phyloP scores from a whole-genome alignment of 495 filamentous ascomycete species.

The Aspergillus campestris region DNA sequence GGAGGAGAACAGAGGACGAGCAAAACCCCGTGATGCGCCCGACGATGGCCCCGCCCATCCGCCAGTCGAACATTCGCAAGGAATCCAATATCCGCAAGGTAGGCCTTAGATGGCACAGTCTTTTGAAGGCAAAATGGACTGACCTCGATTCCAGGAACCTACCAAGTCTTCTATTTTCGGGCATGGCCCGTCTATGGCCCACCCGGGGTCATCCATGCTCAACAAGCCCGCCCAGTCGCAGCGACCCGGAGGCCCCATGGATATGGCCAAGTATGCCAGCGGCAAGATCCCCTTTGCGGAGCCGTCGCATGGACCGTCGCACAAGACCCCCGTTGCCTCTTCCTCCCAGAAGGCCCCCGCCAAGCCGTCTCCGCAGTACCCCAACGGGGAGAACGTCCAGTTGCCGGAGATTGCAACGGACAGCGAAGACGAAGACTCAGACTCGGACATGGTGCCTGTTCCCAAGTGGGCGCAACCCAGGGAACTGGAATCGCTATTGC shows the following conservation, averaged over 20 bases:
- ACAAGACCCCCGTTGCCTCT: conserved; percentile 48
- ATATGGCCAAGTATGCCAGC: conserved; percentile 75
- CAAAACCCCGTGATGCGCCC: conserved; percentile 39
- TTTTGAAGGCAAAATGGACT: conserved; percentile 3
- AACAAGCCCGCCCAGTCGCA: conserved; percentile 38
- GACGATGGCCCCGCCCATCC: conserved; percentile 73
- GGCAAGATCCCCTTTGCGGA: conserved; percentile 86
- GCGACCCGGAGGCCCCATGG: conserved; percentile 57
- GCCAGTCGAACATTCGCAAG: conserved; percentile 73
- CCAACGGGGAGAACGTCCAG: conserved; percentile 70
- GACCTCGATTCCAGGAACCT: conserved; percentile 40
- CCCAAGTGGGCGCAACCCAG: conserved; percentile 82
- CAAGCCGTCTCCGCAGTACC: conserved; percentile 69
- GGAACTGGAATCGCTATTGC: conserved; percentile 58
- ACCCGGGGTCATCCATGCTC: conserved; percentile 31
- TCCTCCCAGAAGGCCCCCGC: conserved; percentile 35
- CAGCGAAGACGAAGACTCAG: conserved; percentile 71
- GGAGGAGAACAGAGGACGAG: conserved; percentile 52
- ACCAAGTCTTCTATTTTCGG: conserved; percentile 54
- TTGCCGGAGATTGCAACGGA: conserved; percentile 86
- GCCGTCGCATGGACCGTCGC: conserved; percentile 45
- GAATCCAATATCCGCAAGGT: conserved; percentile 28
- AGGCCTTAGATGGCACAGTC: conserved; percentile 1
- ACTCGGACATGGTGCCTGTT: conserved; percentile 49
- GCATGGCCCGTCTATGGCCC: conserved; percentile 45